Conservation (phyloP, 352 stramenopile species). For the Phytophthora crassamura region DNA sequence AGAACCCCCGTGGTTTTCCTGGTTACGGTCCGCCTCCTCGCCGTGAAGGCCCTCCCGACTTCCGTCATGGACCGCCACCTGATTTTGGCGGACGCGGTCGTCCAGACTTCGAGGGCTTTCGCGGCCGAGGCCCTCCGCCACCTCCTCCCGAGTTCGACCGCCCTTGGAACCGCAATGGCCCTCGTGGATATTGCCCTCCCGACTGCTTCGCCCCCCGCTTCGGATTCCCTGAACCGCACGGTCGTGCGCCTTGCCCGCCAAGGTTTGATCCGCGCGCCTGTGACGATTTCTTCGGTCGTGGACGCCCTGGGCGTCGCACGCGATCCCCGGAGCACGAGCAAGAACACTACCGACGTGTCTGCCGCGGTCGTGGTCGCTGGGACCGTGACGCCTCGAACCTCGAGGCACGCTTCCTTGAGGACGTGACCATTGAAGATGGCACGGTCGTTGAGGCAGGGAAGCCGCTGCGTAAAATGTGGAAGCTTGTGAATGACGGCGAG, state of each 20-base stretch:
- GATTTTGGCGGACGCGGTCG: constrained; percentile 5
- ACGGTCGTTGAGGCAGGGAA: constrained; percentile 61
- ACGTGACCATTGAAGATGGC: constrained; percentile 82
- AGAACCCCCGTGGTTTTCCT: constrained; percentile 4
- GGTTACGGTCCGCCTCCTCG: constrained; percentile 3
- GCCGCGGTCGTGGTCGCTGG: constrained; percentile 21
- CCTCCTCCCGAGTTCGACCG: constrained; percentile 4
- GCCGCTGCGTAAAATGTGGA: constrained; percentile 76
- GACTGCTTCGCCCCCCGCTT: constrained; percentile 8
- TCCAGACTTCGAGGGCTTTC: neutral
- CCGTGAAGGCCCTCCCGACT: neutral
- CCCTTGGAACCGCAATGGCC: constrained; percentile 2
- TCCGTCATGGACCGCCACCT: neutral
- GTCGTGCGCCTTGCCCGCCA: constrained; percentile 8
- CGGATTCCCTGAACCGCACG: constrained; percentile 12
- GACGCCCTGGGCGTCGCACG: constrained; percentile 10
- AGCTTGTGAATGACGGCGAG: constrained; percentile 72
- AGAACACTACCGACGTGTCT: constrained; percentile 15
- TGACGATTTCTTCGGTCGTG: constrained; percentile 18
- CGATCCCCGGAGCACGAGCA: constrained; percentile 15
- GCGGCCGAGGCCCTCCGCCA: neutral
- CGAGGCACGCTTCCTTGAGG: constrained; percentile 68
- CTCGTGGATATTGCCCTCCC: constrained; percentile 17
- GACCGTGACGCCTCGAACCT: constrained; percentile 28
- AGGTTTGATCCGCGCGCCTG: constrained; percentile 16